A percentile compares a stretch with the other conserved stretches of the same genome.
These are phyloP conservation scores for Phytophthora pseudosyringae DNA, from an alignment of 352 stramenopile species.

Conservation along the genomic window DNA sequence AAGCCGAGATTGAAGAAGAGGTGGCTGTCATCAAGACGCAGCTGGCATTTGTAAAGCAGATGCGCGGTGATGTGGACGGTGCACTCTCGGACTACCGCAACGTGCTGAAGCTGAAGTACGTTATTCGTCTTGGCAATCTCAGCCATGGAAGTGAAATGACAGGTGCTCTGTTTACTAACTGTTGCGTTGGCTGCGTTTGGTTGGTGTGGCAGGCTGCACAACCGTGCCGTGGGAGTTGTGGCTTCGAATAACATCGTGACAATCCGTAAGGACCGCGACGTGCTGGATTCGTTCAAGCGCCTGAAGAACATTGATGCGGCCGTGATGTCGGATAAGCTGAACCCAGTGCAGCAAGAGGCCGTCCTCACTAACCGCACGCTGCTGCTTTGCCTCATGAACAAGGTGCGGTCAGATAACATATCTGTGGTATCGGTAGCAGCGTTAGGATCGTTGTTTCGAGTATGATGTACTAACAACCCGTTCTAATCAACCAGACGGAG, in stretches of 20 bases:
- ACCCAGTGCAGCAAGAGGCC: conserved; percentile 62
- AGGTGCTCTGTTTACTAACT: conserved; percentile 9
- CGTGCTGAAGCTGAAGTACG: conserved; percentile 83
- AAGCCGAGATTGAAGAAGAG: conserved; percentile 74
- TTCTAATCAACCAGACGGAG: conserved; percentile 48
- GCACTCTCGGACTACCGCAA: conserved; percentile 79
- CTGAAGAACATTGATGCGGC: conserved; percentile 70
- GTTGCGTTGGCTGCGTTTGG: conserved; percentile 5
- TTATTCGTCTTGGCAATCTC: neutral
- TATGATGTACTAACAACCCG: conserved; percentile 11
- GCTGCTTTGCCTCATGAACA: conserved; percentile 78
- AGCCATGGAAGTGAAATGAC: neutral
- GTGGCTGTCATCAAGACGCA: conserved; percentile 77
- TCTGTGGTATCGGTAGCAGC: neutral
- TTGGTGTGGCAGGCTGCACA: conserved; percentile 49
- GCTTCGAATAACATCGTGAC: conserved; percentile 86
- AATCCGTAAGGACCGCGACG: conserved; percentile 77
- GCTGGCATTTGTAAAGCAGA: conserved; percentile 81
- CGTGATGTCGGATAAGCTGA: conserved; percentile 69
- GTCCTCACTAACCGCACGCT: conserved; percentile 80
- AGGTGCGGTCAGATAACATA: conserved; percentile 37
- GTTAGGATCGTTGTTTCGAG: neutral
- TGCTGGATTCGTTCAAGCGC: conserved; percentile 87
- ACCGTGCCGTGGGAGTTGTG: conserved; percentile 67
- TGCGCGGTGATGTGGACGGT: conserved; percentile 69